Conservation (phyloP, 495 filamentous ascomycete species). For the Lichenothelia convexa region DNA sequence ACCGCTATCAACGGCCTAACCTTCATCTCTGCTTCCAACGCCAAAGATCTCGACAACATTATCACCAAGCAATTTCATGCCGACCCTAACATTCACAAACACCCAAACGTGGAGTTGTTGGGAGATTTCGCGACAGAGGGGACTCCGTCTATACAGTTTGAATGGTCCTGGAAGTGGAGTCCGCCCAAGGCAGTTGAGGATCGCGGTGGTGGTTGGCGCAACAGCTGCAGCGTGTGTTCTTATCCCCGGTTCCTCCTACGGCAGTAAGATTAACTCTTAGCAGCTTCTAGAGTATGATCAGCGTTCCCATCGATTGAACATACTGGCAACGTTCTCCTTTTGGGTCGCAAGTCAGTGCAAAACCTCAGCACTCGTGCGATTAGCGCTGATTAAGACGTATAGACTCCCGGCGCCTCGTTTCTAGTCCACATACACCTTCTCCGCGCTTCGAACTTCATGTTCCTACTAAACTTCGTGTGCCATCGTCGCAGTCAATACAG, state of each 20-base stretch:
- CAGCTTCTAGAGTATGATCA: conserved; percentile 93
- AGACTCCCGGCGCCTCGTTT: conserved; percentile 18
- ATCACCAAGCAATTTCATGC: conserved; percentile 91
- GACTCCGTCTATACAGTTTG: conserved; percentile 66
- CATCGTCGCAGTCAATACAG: conserved; percentile 64
- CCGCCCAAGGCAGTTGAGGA: conserved; percentile 73
- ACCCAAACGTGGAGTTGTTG: conserved; percentile 81
- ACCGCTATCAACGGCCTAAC: conserved; percentile 78
- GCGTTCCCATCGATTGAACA: conserved; percentile 70
- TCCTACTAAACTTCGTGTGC: conserved; percentile 58
- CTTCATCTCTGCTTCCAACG: conserved; percentile 71
- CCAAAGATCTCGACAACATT: conserved; percentile 77
- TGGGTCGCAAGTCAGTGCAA: conserved; percentile 62
- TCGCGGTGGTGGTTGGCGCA: conserved; percentile 81
- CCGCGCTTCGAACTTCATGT: conserved; percentile 52
- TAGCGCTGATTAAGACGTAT: conserved; percentile 1
- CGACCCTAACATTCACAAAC: conserved; percentile 93
- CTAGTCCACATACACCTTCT: conserved; percentile 25
- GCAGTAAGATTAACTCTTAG: conserved; percentile 1
- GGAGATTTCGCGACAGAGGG: conserved; percentile 75
- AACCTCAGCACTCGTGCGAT: background rate
- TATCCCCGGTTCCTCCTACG: background rate
- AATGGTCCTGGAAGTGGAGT: conserved; percentile 94
- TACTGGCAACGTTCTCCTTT: conserved; percentile 80
- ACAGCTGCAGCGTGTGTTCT: conserved; percentile 59